Percentiles rank a stretch among this genome's conserved stretches.
Conservation (phyloP, 495 filamentous ascomycete species). For the Acidomyces sp. region DNA sequence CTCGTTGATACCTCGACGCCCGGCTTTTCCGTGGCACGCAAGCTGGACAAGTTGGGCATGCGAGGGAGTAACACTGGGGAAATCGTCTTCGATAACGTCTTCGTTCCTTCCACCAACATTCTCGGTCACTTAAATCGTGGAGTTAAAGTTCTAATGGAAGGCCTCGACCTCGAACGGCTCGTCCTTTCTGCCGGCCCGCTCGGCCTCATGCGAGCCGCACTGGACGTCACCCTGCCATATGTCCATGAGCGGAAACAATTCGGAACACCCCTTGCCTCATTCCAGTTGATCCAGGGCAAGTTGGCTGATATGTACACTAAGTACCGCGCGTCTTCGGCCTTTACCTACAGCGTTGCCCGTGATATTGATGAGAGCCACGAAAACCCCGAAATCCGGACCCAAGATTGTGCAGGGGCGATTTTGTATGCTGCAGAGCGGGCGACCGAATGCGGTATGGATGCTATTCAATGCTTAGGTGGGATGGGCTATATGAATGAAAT, state of each 20-base stretch:
- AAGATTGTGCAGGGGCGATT: constrained; percentile 91
- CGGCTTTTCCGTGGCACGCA: constrained; percentile 78
- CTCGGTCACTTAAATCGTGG: constrained; percentile 70
- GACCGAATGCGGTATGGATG: constrained; percentile 76
- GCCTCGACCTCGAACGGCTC: constrained; percentile 82
- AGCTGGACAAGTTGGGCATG: constrained; percentile 98
- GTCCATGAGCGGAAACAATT: constrained; percentile 86
- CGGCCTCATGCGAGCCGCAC: constrained; percentile 86
- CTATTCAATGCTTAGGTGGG: constrained; percentile 87
- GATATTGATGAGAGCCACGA: constrained; percentile 22
- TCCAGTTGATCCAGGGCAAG: constrained; percentile 87
- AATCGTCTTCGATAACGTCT: constrained; percentile 82
- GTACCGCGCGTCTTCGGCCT: constrained; percentile 56
- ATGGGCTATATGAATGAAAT: constrained; percentile 97
- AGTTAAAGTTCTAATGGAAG: constrained; percentile 89
- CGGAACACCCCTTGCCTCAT: constrained; percentile 71
- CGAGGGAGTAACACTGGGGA: constrained; percentile 94
- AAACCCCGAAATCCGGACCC: constrained; percentile 47
- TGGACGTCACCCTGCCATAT: constrained; percentile 82
- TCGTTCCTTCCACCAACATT: constrained; percentile 70
- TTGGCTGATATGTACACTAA: constrained; percentile 97
- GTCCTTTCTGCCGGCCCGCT: constrained; percentile 84
- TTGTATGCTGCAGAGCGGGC: constrained; percentile 89
- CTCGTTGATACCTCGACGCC: constrained; percentile 59
- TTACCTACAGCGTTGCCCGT: constrained; percentile 46